A percentile compares a stretch with the other conserved stretches of the same genome.
phyloP scores from a whole-genome alignment of 2,329 filamentous ascomycete species.

The Xylariomycetidae sp. region DNA sequence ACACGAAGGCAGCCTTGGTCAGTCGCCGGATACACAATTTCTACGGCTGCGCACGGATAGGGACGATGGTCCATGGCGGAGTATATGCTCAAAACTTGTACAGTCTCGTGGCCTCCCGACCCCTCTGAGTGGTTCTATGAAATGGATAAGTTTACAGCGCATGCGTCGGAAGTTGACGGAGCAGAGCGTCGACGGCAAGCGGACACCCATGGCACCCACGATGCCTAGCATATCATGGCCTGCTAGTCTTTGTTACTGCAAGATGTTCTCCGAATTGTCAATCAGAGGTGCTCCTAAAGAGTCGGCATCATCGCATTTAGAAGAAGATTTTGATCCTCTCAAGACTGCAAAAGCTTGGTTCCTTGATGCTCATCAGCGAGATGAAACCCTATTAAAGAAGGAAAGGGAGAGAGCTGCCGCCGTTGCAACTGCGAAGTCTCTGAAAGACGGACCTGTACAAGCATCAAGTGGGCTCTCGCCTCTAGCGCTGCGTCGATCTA shows the following conservation, averaged over 20 bases:
- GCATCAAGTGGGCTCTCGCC: conserved; percentile 49
- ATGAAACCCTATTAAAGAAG: conserved; percentile 42
- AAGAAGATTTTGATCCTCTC: conserved; percentile 45
- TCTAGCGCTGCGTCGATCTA: conserved; percentile 44
- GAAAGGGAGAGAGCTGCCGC: conserved; percentile 45
- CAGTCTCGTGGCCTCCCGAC: conserved; percentile 45
- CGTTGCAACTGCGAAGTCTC: conserved; percentile 36
- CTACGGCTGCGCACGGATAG: conserved; percentile 36
- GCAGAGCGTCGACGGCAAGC: conserved; percentile 36
- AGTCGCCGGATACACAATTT: conserved; percentile 50
- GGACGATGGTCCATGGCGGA: conserved; percentile 44
- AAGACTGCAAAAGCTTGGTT: conserved; percentile 46
- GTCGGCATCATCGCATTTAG: conserved; percentile 30
- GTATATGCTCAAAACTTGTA: conserved; percentile 45
- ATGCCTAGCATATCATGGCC: conserved; percentile 49
- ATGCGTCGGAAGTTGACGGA: conserved; percentile 40
- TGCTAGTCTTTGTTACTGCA: conserved; percentile 48
- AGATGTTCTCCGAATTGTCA: conserved; percentile 37
- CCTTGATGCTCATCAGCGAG: conserved; percentile 37
- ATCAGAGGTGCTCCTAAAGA: conserved; percentile 36
- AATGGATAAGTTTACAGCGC: conserved; percentile 49
- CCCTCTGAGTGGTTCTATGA: conserved; percentile 33
- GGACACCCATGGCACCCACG: conserved; percentile 29
- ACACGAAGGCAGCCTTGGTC: conserved; percentile 34
- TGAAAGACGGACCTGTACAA: conserved; percentile 36